phyloP scores from a whole-genome alignment of 371 early-diverging fungal species.

The Saksenaea oblongispora region DNA sequence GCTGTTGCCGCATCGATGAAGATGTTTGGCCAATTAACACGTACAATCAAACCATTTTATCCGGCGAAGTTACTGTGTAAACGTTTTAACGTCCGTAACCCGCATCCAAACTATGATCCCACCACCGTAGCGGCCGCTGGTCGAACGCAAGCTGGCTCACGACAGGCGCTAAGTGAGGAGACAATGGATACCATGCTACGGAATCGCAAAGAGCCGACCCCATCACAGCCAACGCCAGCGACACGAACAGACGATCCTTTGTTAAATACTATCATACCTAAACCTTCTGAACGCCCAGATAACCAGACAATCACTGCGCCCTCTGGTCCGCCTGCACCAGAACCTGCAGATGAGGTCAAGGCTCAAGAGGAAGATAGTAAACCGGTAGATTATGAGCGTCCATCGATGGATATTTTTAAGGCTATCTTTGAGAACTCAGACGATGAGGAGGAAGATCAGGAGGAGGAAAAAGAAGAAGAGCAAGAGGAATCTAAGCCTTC shows the following conservation, averaged over 20 bases:
- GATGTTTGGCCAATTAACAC: conserved; percentile 78
- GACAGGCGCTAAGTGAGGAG: conserved; percentile 56
- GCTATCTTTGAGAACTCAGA: conserved; percentile 81
- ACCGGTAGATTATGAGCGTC: conserved; percentile 63
- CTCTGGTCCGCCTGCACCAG: neutral
- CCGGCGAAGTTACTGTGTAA: conserved; percentile 79
- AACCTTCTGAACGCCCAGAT: conserved; percentile 37
- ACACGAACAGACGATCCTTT: conserved; percentile 31
- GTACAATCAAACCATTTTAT: conserved; percentile 61
- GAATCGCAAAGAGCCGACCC: conserved; percentile 27
- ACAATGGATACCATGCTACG: conserved; percentile 63
- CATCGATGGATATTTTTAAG: conserved; percentile 86
- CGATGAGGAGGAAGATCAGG: conserved; percentile 54
- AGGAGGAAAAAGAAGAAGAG: conserved; percentile 23
- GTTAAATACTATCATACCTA: conserved; percentile 39
- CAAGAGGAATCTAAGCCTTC: neutral
- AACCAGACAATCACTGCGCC: neutral
- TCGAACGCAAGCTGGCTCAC: conserved; percentile 39
- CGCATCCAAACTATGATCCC: conserved; percentile 63
- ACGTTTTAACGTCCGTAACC: conserved; percentile 80
- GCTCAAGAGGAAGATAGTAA: conserved; percentile 43
- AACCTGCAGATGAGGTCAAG: conserved; percentile 10
- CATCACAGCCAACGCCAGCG: conserved; percentile 6
- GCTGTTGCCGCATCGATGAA: conserved; percentile 70
- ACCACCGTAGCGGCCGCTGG: conserved; percentile 22